These are phyloP conservation scores for Aspergillus texensis DNA, from an alignment of 2,329 filamentous ascomycete species.

Conservation along the genomic window DNA sequence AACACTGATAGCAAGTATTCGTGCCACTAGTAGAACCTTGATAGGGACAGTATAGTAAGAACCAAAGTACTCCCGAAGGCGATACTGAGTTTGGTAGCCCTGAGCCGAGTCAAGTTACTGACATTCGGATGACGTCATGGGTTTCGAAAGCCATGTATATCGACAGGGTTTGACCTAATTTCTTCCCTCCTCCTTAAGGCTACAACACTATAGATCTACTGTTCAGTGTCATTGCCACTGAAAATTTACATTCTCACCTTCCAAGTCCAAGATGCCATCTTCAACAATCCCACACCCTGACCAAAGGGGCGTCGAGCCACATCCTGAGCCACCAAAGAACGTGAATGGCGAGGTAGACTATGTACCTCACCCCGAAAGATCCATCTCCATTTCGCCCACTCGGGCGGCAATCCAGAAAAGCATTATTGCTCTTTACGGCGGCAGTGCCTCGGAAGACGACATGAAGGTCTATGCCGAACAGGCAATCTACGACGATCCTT, in stretches of 20 bases:
- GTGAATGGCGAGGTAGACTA: constrained; percentile 4
- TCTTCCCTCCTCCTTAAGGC: too few relatives aligned
- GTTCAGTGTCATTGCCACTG: rapidly evolving
- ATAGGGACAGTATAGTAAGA: too few relatives aligned
- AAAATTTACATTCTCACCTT: too few relatives aligned
- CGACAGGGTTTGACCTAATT: too few relatives aligned
- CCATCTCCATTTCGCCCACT: constrained; percentile 9
- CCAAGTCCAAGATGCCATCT: constrained; percentile 7
- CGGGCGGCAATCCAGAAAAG: constrained; percentile 8
- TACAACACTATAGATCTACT: too few relatives aligned
- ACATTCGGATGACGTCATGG: too few relatives aligned
- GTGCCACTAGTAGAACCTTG: too few relatives aligned
- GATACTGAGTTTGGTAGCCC: too few relatives aligned
- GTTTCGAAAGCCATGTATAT: too few relatives aligned
- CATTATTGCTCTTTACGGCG: constrained; percentile 12
- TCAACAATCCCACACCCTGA: constrained; percentile 10
- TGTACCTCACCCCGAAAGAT: constrained; percentile 7
- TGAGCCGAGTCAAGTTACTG: too few relatives aligned
- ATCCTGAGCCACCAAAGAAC: neutral
- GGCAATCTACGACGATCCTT: constrained; percentile 17
- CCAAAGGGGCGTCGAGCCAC: neutral
- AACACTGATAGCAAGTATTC: too few relatives aligned
- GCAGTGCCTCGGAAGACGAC: constrained; percentile 13
- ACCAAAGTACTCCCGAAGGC: too few relatives aligned
- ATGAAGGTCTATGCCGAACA: constrained; percentile 16